These are phyloP conservation scores for Tetrapyrgos nigripes DNA, from an alignment of 1,284 basidiomycete genomes.

Conservation along the genomic window DNA sequence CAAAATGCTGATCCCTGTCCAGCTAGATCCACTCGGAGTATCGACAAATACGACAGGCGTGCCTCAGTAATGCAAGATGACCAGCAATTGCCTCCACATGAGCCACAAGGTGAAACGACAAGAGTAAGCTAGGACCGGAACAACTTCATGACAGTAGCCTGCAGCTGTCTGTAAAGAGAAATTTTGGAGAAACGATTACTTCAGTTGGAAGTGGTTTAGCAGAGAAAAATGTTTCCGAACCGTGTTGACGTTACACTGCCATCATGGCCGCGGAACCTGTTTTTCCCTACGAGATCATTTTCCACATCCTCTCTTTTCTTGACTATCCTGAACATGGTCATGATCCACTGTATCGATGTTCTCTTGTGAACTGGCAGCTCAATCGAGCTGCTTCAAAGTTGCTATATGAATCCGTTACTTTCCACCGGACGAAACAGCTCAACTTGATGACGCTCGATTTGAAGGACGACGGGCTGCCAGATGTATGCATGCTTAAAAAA, in stretches of 20 bases:
- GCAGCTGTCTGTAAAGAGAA: too few species aligned
- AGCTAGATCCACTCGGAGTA: too few species aligned
- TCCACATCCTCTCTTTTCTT: constrained; percentile 1
- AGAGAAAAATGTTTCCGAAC: too few species aligned
- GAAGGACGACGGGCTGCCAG: constrained; percentile 3
- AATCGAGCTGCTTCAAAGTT: constrained; percentile 7
- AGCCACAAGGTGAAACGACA: too few species aligned
- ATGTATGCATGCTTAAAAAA: background rate
- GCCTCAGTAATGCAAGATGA: too few species aligned
- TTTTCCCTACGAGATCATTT: constrained; percentile 8
- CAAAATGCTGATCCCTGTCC: too few species aligned
- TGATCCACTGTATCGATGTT: constrained; percentile 4
- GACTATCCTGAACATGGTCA: background rate
- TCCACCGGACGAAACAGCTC: background rate
- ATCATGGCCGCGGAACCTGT: background rate
- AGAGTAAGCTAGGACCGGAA: too few species aligned
- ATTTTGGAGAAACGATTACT: too few species aligned
- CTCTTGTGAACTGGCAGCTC: constrained; percentile 12
- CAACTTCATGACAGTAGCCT: too few species aligned
- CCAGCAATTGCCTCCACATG: too few species aligned
- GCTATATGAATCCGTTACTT: constrained; percentile 7
- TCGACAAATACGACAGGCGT: too few species aligned
- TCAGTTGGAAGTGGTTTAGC: too few species aligned
- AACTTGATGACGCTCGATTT: background rate
- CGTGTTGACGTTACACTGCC: background rate